These are phyloP conservation scores for Cephalotrichum gorgonifer DNA, from an alignment of 2,329 filamentous ascomycete genomes.

Conservation along the genomic window DNA sequence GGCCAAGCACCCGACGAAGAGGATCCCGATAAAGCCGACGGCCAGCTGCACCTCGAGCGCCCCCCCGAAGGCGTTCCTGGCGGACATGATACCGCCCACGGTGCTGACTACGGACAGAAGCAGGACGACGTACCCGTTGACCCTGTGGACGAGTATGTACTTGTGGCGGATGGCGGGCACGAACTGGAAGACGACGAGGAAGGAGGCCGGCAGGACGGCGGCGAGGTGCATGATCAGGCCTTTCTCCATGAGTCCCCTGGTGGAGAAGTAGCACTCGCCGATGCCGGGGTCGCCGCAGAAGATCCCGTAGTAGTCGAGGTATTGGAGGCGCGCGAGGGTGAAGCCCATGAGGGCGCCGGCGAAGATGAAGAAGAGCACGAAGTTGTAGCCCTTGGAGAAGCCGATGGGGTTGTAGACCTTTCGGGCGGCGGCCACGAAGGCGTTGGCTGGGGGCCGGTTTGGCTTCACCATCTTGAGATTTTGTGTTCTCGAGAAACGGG, in stretches of 20 bases:
- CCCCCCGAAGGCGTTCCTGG: conserved; percentile 39
- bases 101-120: conserved; percentile 32
- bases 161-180: conserved; percentile 33
- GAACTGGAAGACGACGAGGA: conserved; percentile 35
- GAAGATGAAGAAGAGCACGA: conserved; percentile 20
- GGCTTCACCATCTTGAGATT: not conserved
- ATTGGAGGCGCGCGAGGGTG: conserved; percentile 32
- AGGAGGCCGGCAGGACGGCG: conserved; percentile 27
- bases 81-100: conserved; percentile 41
- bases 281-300: conserved; percentile 17
- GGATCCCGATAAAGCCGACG: conserved; percentile 29
- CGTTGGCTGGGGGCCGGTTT: conserved; percentile 9
- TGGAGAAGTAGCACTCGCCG: conserved; percentile 31
- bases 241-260: conserved; percentile 14
- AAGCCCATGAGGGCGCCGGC: conserved; percentile 34
- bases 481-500: not conserved
- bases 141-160: conserved; percentile 40
- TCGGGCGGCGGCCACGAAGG: conserved; percentile 12
- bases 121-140: conserved; percentile 45
- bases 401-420: conserved; percentile 12
- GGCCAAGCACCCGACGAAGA: conserved; percentile 27
- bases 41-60: conserved; percentile 32
- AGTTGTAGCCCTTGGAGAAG: conserved; percentile 13
- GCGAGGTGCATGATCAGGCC: conserved; percentile 34
- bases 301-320: conserved; percentile 31